A percentile compares a stretch with the other conserved stretches of the same genome.
These are phyloP conservation scores for Solanum habrochaites DNA, from an alignment of 257 asterid genomes.

Conservation along the genomic window DNA sequence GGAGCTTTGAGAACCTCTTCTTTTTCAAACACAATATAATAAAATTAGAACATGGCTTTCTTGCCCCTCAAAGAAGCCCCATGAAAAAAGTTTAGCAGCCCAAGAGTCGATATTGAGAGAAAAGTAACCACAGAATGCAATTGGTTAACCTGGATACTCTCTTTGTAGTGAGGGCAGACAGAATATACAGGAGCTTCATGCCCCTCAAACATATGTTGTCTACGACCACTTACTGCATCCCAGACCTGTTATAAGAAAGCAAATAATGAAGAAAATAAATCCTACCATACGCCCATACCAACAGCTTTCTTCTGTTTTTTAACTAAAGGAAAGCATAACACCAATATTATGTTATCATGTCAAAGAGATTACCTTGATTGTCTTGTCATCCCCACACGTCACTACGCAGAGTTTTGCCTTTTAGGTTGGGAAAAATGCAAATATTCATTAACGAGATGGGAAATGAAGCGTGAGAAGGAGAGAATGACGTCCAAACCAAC, in stretches of 20 bases:
- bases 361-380: slow-evolving; percentile 47
- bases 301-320: background rate
- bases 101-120: background rate
- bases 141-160: slow-evolving; percentile 61
- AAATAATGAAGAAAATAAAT: background rate
- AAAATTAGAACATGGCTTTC: background rate
- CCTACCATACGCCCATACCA: background rate
- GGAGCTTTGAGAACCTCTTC: too few species aligned
- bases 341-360: background rate
- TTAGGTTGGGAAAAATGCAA: slow-evolving; percentile 83
- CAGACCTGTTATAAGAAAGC: slow-evolving; percentile 48
- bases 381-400: slow-evolving; percentile 92
- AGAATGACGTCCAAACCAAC: too few species aligned
- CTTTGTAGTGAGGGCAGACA: slow-evolving; percentile 87
- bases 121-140: background rate
- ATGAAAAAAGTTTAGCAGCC: background rate
- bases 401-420: slow-evolving; percentile 84
- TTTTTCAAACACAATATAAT: background rate
- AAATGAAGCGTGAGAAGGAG: too few species aligned
- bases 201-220: slow-evolving; percentile 72
- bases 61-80: background rate
- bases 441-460: slow-evolving; percentile 90
- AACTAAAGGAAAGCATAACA: background rate
- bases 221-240: slow-evolving; percentile 82
- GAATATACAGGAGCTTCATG: slow-evolving; percentile 93